Base-by-base conservation (phyloP, 2,329 filamentous ascomycete genomes). In the Colletotrichum euphorbiae region DNA sequence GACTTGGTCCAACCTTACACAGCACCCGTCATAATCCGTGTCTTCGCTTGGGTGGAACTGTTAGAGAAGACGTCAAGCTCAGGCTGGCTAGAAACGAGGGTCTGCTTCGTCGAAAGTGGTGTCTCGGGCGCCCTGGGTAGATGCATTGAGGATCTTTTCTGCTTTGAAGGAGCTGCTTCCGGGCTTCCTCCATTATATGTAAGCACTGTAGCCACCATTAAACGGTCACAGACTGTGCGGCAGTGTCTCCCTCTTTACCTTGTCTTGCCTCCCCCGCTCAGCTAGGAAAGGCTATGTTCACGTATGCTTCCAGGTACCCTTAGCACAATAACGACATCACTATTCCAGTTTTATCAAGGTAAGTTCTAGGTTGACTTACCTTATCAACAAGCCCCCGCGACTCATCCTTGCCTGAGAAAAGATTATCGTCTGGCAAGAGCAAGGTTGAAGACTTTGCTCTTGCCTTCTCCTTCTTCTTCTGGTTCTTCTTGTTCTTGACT, bases 21-120 rank as follows among this genome's bases (percentile, higher is more conserved):
- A 73, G 70, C 77, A 77, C 73, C 79, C 78, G 75, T 80, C 78
- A 78, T 75, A 70, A 71, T 70, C 71, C 69, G 74, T 74, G 70
- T 72, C 72, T 72, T 72, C 63, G 69, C 56, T 59, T 56, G 59
- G 70, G 78, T 80, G 73, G 56, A 60, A 80, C 79, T 75, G 76
- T 76, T 58, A 74, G 69, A 73, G 68, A 77, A 75, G 68, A 75
- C 78, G 71, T 74, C 72, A 74, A 67, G 40, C 61, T 59, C 46
- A 55, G 69, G 48, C 52, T 64, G 42, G 48, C 68, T n/a, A 51
- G 13, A 50, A 12, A 1, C n/a, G 28, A 45, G 13, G 52, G 56
- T 54, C 62, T 62, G 52, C 67, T 60, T 66, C 45, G 19, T 50
- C 12, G 48, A 59, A 52, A 24, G 31, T n/a, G 43, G 19, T 70